Conservation (phyloP, 345 rosid genomes). For the Schrenkiella parvula region DNA sequence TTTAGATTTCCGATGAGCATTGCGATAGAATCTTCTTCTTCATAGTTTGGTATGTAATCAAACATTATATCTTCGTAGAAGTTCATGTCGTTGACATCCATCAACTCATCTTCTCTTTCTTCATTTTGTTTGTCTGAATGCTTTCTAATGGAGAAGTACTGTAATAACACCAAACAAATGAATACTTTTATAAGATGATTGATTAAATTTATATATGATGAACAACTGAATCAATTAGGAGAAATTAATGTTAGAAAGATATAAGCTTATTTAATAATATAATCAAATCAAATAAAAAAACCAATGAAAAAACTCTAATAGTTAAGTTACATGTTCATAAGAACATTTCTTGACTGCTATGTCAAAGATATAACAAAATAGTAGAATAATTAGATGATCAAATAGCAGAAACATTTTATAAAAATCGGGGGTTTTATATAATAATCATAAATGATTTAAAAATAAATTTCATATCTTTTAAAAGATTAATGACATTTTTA, state of each 20-base stretch:
- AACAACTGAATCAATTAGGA: neutral
- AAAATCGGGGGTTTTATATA: neutral
- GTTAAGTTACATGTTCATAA: neutral
- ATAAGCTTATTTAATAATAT: neutral
- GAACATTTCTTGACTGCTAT: neutral
- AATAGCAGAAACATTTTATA: neutral
- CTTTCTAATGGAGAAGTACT: slow-evolving; percentile 58
- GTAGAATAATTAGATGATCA: neutral
- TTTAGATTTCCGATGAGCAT: slow-evolving; percentile 49
- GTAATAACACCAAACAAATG: neutral
- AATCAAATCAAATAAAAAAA: neutral
- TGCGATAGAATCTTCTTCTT: slow-evolving; percentile 51
- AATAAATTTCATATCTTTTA: neutral
- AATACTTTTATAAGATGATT: neutral
- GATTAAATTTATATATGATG: neutral
- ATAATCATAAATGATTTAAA: neutral
- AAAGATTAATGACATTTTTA: neutral
- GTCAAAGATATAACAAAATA: neutral
- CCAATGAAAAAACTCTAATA: neutral
- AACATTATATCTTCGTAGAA: neutral
- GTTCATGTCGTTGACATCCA: neutral
- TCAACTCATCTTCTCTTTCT: neutral
- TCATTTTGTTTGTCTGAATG: slow-evolving; percentile 1
- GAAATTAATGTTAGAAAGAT: neutral
- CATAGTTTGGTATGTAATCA: slow-evolving; percentile 36